Base-by-base conservation (phyloP, 2,329 filamentous ascomycete genomes). In the Diplocarpon mali region DNA sequence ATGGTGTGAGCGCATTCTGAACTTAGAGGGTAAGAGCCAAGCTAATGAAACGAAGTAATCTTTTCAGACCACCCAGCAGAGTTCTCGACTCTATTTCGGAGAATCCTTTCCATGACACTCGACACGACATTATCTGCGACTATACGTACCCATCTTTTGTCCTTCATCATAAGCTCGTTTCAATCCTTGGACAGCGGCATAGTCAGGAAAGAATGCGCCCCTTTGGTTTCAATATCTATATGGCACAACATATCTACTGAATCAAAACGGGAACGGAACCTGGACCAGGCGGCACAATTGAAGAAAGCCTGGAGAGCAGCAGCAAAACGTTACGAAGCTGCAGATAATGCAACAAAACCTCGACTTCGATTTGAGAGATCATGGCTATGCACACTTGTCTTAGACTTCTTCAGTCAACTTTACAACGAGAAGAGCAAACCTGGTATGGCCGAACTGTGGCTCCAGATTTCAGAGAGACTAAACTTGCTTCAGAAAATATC, bases 131-230 rank as follows among this genome's bases (percentile, higher is more conserved):
- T 88, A 15, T 72, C 80, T 16, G 67, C 74, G 31, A 68, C 71
- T 24, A 74, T 95, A 44, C 79, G 86, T 49, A 85, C 83, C 8
- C 81, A 94, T 42, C 75, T 96, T n/a, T 69, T 98, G 16, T 83
- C 78, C 17, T 96, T 96, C 64, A 73, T 96, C 50, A 93, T 94
- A 40, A 78, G 82, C 53, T 85, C 90, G 30, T 98, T 95, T 61
- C 89, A 96, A 64, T 95, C 88, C 38, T 72, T 98, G 28, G 93
- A 98, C 62, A 89, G 80, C 60, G 76, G 77, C 31, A 76, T 94
- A 45, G 85, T 98, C 40, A 81, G 92, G 51, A 96, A 95, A 64
- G 92, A 98, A 69, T 96, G 92, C 64, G 92, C 90, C 6, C 87
- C 93, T 1, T 69, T 98, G 41, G 90, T 98, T 15, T 92, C 88